Evolutionary conservation across 2,329 filamentous ascomycete genomes (phyloP), one percentile per base, ranked within the genome.

Genomic region (Zopfia rhizophila): DNA sequence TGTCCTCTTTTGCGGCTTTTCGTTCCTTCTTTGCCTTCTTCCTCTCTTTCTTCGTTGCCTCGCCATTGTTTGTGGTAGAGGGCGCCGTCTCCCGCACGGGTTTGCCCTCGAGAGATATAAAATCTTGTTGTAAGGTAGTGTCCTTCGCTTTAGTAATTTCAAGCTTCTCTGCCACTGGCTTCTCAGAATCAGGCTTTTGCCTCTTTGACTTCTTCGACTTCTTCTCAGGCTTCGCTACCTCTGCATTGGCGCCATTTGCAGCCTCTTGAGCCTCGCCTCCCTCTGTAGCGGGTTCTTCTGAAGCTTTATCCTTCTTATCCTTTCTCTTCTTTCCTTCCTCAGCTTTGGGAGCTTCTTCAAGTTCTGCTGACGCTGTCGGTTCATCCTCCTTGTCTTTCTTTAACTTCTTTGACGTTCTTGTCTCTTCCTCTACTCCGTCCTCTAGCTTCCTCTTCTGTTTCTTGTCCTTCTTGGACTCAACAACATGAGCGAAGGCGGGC

Each of bases 371-470:
- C 38, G 13, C n/a, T n/a, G n/a, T n/a, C n/a, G n/a, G n/a, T n/a
- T 41, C 17, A 4, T 45, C 46, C 22, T 46, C 46, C 59, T 58
- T 38, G 51, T 61, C 14, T 13, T 54, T 35, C 39, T 55, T 64
- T 10, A 53, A 50, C 43, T 61, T 60, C 27, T 65, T 65, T 0
- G 53, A 53, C 23, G n/a, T 61, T 61, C 36, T 58, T 58, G 18
- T 62, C 60, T n/a, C 33, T 50, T 52, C 51, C 55, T 60, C n/a
- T n/a, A n/a, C n/a, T n/a, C n/a, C n/a, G 21, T 45, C 29, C 21
- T 59, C 57, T 5, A 59, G 57, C n/a, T 53, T 39, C 44, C 58
- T 62, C 45, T 65, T 68, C 14, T 58, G 59, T 38, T 69, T 70
- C 43, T 68, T 69, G 2, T 56, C 58, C 45, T 66, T 69, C 32